Base-by-base conservation (phyloP, 1,284 basidiomycete genomes). In the Polyporus tsugae region DNA sequence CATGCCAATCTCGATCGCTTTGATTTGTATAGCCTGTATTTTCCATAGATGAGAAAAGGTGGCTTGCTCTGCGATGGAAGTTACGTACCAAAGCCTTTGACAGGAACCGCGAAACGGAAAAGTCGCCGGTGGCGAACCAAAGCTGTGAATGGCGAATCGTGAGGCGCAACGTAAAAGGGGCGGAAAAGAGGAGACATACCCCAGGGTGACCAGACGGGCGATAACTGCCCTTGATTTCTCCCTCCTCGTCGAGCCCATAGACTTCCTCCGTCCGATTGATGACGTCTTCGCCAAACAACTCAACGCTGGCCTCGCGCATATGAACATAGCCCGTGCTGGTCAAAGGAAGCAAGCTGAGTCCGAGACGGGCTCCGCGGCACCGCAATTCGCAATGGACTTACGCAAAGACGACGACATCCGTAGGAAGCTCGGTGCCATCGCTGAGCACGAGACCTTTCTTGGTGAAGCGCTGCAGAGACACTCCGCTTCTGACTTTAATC, bases 201-300 rank as follows among this genome's bases (percentile, higher is more conserved):
- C 71, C 75, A 39, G 82, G 81, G 70, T 82, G 77, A 1, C 82
- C 82, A 0, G 79, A 78, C 2, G 78, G 79, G 9, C 72, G 66
- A 44, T 72, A 77, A 41, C 65, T 72, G 7, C 86, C 84, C 33
- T 81, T 80, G 36, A 90, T 78, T 76, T 91, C 89, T 0, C 88
- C 87, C 70, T 91, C 89, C 11, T 79, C 77, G 72, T 89, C 83
- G 22, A 89, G 74, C 0, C 87, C 87, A 87, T 87, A 91, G 13
- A 90, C 76, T 0, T 80, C 80, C 10, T 81, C 80, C 52, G 85
- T 76, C 25, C 80, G 80, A 25, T 84, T 79, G 2, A 82, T 83
- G 9, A 87, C 79, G 4, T 86, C 81, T 17, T 86, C 82, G 0
- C 85, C 85, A 33, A 86, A 82, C 17, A 90, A 78, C 2, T 79